Evolutionary conservation across 1,284 basidiomycete genomes (phyloP).

Genomic region (Pterulicium gracile): DNA sequence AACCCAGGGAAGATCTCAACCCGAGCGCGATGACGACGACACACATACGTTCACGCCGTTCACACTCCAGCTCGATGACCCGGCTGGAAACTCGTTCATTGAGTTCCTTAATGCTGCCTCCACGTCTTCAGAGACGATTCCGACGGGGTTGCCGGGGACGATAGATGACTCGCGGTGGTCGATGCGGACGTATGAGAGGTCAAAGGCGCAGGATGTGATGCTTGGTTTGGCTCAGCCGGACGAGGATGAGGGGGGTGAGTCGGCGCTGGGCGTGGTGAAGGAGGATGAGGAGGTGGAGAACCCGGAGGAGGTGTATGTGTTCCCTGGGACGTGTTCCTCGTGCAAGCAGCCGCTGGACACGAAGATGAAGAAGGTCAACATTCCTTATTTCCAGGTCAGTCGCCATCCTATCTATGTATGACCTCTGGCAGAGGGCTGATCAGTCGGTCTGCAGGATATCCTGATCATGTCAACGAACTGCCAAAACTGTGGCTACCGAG

Average conservation of each 20-base stretch:
- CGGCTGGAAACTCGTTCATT: conserved; percentile 91
- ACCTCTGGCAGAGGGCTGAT: background rate
- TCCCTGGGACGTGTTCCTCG: conserved; percentile 83
- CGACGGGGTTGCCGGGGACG: conserved; percentile 26
- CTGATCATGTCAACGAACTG: conserved; percentile 99
- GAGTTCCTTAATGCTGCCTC: conserved; percentile 44
- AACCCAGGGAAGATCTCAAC: conserved; percentile 16
- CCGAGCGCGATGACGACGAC: conserved; percentile 27
- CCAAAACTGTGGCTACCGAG: conserved; percentile 88
- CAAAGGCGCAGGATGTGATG: conserved; percentile 74
- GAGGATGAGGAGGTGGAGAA: conserved; percentile 25
- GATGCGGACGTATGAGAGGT: conserved; percentile 78
- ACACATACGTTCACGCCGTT: conserved; percentile 63
- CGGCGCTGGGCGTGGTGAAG: conserved; percentile 12
- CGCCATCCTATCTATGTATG: background rate
- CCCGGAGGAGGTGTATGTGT: conserved; percentile 53
- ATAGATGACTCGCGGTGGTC: conserved; percentile 91
- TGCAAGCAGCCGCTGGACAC: conserved; percentile 83
- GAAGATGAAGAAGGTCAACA: conserved; percentile 92
- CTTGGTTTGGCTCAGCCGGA: conserved; percentile 63
- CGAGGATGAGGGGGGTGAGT: conserved; percentile 10
- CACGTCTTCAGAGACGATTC: background rate
- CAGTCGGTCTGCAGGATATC: conserved; percentile 56
- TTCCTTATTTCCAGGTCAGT: conserved; percentile 93
- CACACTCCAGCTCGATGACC: conserved; percentile 86